Conservation (phyloP, 139 green algal species). For the Gonium pectorale region DNA sequence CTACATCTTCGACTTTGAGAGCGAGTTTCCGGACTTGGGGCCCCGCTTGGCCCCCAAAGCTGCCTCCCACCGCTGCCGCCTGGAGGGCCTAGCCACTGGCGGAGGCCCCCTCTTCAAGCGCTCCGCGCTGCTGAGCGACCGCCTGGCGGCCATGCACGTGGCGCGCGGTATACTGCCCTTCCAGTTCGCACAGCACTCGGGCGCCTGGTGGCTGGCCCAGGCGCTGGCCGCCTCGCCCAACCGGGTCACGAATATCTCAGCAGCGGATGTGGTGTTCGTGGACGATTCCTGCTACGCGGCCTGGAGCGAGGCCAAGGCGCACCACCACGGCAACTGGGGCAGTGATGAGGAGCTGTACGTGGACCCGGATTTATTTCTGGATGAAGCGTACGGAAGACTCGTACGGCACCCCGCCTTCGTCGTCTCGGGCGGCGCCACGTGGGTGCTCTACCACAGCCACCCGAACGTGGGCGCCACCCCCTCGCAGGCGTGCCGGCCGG, state of each 20-base stretch:
- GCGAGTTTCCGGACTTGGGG: neutral
- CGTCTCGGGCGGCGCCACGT: neutral
- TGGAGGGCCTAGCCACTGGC: neutral
- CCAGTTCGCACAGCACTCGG: neutral
- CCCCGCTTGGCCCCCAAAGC: neutral
- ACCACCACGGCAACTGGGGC: neutral
- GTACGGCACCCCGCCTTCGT: constrained; percentile 5
- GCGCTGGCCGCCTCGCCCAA: neutral
- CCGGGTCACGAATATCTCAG: neutral
- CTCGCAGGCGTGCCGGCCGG: neutral
- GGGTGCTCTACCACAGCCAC: constrained; percentile 10
- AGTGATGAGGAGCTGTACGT: neutral
- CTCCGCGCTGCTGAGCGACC: neutral
- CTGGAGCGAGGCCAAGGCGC: constrained; percentile 1
- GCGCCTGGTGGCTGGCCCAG: neutral
- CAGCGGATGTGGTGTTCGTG: neutral
- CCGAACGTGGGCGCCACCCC: neutral
- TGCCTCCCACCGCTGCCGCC: neutral
- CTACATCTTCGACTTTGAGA: constrained; percentile 19
- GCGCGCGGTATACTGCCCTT: neutral
- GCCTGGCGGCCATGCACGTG: neutral
- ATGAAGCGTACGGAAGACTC: neutral
- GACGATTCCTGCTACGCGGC: constrained; percentile 9
- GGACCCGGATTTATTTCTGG: constrained; percentile 1
- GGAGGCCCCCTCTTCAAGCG: neutral